These are phyloP conservation scores for Chrysochromulina parva DNA, from an alignment of 78 protist genomes.

Conservation along the genomic window DNA sequence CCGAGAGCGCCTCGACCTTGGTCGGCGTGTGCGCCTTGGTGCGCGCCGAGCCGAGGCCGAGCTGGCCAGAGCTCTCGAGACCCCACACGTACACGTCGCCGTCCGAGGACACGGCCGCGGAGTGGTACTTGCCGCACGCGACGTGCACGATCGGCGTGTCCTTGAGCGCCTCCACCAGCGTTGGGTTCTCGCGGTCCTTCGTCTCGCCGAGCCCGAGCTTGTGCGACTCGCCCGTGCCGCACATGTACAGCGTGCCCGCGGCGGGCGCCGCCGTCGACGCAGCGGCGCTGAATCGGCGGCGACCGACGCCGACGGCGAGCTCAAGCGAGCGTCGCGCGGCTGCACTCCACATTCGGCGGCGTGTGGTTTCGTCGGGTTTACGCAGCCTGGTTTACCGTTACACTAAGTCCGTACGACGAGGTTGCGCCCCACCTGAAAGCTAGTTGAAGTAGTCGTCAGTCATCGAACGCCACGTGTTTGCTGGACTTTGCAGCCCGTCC, in stretches of 20 bases:
- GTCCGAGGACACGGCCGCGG: background rate
- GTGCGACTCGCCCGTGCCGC: background rate
- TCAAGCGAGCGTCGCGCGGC: no score
- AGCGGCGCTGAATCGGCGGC: no score
- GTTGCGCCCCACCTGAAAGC: no score
- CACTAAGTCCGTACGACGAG: no score
- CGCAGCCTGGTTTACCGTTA: no score
- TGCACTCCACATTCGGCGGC: no score
- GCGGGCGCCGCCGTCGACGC: background rate
- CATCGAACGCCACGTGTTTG: no score
- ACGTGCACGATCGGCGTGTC: background rate
- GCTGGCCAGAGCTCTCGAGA: background rate
- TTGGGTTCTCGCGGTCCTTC: background rate
- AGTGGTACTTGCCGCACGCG: constrained; percentile 12
- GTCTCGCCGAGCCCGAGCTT: background rate
- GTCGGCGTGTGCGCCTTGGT: background rate
- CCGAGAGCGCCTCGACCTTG: background rate
- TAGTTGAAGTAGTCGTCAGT: no score
- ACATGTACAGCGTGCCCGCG: background rate
- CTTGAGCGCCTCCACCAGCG: background rate
- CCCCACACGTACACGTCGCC: constrained; percentile 22
- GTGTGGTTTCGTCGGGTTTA: no score
- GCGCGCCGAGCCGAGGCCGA: background rate
- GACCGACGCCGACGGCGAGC: no score
- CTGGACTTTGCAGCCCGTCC: no score